Conservation (phyloP, 2,329 filamentous ascomycete genomes). For the Trichoderma atroviride region DNA sequence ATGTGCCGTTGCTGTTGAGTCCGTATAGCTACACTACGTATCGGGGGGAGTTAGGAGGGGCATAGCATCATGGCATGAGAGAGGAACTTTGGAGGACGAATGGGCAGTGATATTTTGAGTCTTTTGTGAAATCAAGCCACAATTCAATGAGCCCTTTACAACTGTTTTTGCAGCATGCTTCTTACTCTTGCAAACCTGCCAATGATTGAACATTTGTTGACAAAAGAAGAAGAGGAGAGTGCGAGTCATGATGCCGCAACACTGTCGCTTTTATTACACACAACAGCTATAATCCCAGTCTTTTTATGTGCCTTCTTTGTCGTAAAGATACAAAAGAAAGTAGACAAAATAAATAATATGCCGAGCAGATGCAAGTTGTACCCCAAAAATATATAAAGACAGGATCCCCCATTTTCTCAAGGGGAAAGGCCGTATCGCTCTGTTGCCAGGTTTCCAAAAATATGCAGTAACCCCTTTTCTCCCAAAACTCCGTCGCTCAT, state of each 20-base stretch:
- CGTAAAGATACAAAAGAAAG: conserved; percentile 1
- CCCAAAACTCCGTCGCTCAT: conserved; percentile 33
- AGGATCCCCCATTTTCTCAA: background rate
- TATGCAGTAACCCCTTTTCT: background rate
- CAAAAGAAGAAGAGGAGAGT: background rate
- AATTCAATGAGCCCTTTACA: background rate
- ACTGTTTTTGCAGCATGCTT: background rate
- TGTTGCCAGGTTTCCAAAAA: conserved; percentile 8
- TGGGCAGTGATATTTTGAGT: background rate
- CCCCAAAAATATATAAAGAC: background rate
- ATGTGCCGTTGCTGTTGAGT: conserved; percentile 76
- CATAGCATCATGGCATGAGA: background rate
- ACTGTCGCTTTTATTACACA: conserved; percentile 12
- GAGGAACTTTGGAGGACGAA: background rate
- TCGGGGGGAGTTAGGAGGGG: conserved; percentile 66
- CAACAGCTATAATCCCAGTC: background rate
- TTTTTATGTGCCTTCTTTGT: conserved; percentile 2
- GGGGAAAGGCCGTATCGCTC: background rate
- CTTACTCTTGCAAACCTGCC: background rate
- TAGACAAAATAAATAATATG: background rate
- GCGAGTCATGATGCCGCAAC: background rate
- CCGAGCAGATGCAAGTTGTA: background rate
- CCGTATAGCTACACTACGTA: conserved; percentile 85
- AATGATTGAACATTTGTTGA: background rate
- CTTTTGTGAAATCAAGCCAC: background rate